Evolutionary conservation across 1,284 basidiomycete species (phyloP), one percentile per base, ranked within the genome.

Genomic region (Coniferiporia weirii): DNA sequence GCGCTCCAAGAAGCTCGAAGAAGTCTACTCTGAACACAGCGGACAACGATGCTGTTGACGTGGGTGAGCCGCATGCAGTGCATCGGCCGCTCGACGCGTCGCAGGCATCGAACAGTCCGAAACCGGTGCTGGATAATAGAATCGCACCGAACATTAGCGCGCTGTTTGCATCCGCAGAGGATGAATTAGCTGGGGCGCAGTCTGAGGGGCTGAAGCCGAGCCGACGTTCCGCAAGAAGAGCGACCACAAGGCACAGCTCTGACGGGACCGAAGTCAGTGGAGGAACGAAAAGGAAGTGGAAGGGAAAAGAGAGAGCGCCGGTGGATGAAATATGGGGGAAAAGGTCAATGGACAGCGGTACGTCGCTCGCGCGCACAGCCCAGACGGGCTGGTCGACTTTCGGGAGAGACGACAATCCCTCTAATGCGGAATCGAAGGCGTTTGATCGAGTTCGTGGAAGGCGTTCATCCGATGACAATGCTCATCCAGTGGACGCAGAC

Each of bases 101-200:
- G 22, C 38, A 22, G 17, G 36, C 38, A 4, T 49, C 57, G 20
- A 19, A 32, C 9, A 53, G 38, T 22, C 50, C 32, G 17, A 44
- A 54, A n/a, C 4, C 44, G 6, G 36, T 19, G 35, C 45, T 61
- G 12, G 52, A 54, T 15, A 45, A 17, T 50, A 61, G 57, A 35
- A 57, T 61, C 15, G 36, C 43, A 13, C 60, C 60, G 20, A 54
- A 61, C 44, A 36, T 61, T 19, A 57, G 38, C 35, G 50, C 54
- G 7, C 44, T 61, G 2, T 51, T 57, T 34, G 55, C 54, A 8
- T 47, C 40, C 5, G 50, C 51, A 1, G 60, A 56, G 52, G 60
- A 61, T 19, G 53, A 46, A 13, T 7, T 43, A 12, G 12, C 10
- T 10, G 22, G 36, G n/a, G 4, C 36, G 9, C 50, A 15, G 38